These are phyloP conservation scores for Linum lewisii DNA, from an alignment of 345 rosid genomes.

Conservation along the genomic window DNA sequence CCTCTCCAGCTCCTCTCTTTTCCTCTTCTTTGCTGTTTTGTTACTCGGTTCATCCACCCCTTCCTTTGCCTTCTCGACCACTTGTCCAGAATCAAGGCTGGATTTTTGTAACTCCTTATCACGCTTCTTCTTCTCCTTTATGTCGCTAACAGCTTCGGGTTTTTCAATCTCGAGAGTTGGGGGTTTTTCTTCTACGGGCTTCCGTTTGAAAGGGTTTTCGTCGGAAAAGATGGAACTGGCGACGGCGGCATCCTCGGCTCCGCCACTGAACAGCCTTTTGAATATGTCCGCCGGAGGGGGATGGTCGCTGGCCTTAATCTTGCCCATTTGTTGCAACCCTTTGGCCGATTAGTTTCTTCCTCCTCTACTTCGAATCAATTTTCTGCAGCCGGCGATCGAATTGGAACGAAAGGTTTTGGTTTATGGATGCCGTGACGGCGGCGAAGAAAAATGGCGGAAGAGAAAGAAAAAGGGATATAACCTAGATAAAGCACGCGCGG, in stretches of 20 bases:
- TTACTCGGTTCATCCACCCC: slow-evolving; percentile 10
- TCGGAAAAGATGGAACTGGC: slow-evolving; percentile 58
- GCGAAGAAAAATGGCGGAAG: no score
- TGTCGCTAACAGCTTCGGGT: slow-evolving; percentile 2
- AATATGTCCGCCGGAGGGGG: slow-evolving; percentile 30
- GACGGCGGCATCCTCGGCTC: slow-evolving; percentile 12
- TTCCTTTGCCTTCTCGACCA: slow-evolving; percentile 5
- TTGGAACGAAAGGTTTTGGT: no score
- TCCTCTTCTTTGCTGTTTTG: slow-evolving; percentile 61
- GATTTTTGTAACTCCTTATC: slow-evolving; percentile 8
- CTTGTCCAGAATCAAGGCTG: slow-evolving; percentile 7
- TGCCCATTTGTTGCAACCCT: slow-evolving; percentile 22
- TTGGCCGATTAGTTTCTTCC: neutral
- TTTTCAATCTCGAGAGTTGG: neutral
- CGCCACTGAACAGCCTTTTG: slow-evolving; percentile 33
- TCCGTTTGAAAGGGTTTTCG: slow-evolving; percentile 74
- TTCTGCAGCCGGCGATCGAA: no score
- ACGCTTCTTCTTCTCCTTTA: slow-evolving; percentile 16
- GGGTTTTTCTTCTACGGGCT: slow-evolving; percentile 25
- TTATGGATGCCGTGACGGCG: no score
- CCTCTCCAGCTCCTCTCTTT: slow-evolving; percentile 81
- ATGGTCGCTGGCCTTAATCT: slow-evolving; percentile 22
- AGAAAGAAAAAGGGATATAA: no score
- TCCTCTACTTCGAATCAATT: no score
- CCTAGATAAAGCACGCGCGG: no score